Evolutionary conservation across 164 flowering plant species (phyloP), one percentile per base, ranked within the genome.

Genomic region (Paratinospora sagittata): DNA sequence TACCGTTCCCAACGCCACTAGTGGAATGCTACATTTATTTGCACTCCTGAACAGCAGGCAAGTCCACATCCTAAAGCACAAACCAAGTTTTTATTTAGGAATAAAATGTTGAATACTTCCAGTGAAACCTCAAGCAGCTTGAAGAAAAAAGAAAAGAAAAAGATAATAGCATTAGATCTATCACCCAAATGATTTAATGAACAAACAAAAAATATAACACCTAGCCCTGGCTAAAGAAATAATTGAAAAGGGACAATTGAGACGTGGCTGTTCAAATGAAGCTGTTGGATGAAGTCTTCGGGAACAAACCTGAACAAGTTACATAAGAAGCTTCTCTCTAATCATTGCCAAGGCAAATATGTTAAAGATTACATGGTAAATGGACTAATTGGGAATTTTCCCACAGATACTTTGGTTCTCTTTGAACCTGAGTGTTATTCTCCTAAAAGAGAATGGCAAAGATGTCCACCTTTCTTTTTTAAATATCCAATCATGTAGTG

Each of bases 1-100:
- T 89, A 92, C 99, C 85, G 97, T 91, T 70, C 93, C 99, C 81
- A 90, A 73, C 27, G 89, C 97, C 76, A 95, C 87, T 87, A 92
- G 77, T 23, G 97, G 91, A 72, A 92, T 80, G 80, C 83, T 91
- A 68, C 97, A 90, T 70, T 74, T 88, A 75, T 81, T 84, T 68
- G 91, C 86, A 47, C 85, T 74, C 80, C 93, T 86, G 79, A 92
- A 95, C 57, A 90, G 86, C 43, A 92, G 41, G 84, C 97, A 95
- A 27, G 97, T 95, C 96, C 97, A 95, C 85, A 88, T 73, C 98
- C 98, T 95, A 79, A 66, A 68, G 52, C 26, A 27, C 37, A 41
- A 70, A 67, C 9, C 7, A 27, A 57, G 17, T 37, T 52, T 6
- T 19, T 17, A 52, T 19, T 52, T 52, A 30, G n/a, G 17, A 17